Evolutionary conservation across 2,329 filamentous ascomycete species (phyloP).

Genomic region (Alternaria triticimaculans): DNA sequence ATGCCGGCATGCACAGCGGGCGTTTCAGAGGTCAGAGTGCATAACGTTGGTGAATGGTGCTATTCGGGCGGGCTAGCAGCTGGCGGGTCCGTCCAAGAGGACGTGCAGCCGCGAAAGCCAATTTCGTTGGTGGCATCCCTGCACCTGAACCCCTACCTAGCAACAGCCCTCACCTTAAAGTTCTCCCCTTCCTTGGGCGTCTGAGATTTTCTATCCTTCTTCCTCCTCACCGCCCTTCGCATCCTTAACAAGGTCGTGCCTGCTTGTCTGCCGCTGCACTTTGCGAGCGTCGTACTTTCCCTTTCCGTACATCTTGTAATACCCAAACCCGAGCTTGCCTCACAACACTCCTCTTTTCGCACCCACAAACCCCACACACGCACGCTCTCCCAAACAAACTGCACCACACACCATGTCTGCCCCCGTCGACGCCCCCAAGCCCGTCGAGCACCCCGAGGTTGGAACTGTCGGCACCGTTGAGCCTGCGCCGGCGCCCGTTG

Average conservation of each 20-base stretch:
- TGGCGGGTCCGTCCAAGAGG: constrained; percentile 41
- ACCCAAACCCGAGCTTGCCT: constrained; percentile 34
- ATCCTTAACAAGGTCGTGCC: constrained; percentile 37
- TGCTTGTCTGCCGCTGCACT: constrained; percentile 34
- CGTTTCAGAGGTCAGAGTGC: constrained; percentile 39
- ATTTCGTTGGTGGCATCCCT: constrained; percentile 43
- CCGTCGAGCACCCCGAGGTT: constrained; percentile 58
- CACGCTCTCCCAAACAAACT: constrained; percentile 6
- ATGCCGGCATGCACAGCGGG: constrained; percentile 32
- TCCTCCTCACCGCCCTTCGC: constrained; percentile 40
- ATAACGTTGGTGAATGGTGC: constrained; percentile 41
- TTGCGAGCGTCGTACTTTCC: constrained; percentile 40
- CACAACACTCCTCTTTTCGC: constrained; percentile 23
- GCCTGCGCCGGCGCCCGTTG: constrained; percentile 46
- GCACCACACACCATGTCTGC: constrained; percentile 63
- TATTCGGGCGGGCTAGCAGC: constrained; percentile 35
- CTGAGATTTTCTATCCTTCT: constrained; percentile 38
- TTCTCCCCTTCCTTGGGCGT: constrained; percentile 37
- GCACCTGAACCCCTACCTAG: constrained; percentile 38
- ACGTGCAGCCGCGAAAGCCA: constrained; percentile 39
- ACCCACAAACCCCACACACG: constrained; percentile 15
- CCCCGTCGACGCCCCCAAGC: constrained; percentile 72
- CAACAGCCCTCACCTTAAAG: constrained; percentile 48
- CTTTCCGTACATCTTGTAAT: constrained; percentile 46
- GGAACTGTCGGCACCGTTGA: constrained; percentile 46